A percentile compares a stretch with the other conserved stretches of the same genome.
These are phyloP conservation scores for Hirsutella thompsonii DNA, from an alignment of 2,329 filamentous ascomycete species.

Conservation along the genomic window DNA sequence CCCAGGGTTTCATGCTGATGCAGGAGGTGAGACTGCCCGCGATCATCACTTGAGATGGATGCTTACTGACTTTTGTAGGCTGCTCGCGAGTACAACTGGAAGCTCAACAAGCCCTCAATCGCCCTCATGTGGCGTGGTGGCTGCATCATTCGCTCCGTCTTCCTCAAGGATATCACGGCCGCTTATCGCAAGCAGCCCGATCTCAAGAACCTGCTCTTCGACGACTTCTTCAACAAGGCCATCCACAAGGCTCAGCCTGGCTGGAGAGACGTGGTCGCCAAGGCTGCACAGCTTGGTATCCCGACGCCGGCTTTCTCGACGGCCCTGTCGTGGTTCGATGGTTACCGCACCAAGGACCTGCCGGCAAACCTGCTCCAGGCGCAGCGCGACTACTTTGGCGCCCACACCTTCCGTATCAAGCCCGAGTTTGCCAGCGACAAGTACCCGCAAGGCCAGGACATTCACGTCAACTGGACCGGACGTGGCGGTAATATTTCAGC, in stretches of 20 bases:
- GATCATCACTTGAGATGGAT: neutral
- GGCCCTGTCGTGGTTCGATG: constrained; percentile 96
- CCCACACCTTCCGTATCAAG: constrained; percentile 83
- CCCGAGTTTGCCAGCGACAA: constrained; percentile 63
- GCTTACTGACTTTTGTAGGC: constrained; percentile 40
- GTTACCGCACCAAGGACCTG: constrained; percentile 92
- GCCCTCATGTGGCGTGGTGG: constrained; percentile 99
- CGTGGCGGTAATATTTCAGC: constrained; percentile 94
- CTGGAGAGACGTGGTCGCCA: constrained; percentile 84
- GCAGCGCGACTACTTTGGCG: constrained; percentile 98
- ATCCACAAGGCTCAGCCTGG: constrained; percentile 92
- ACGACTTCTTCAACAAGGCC: constrained; percentile 99
- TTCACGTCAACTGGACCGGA: constrained; percentile 99
- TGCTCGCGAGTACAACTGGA: constrained; percentile 92
- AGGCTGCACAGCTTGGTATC: constrained; percentile 87
- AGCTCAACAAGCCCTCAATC: constrained; percentile 99
- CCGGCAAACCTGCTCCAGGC: constrained; percentile 97
- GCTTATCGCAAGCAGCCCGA: constrained; percentile 92
- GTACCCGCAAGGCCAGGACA: constrained; percentile 76
- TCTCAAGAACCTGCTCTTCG: constrained; percentile 95
- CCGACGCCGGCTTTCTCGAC: constrained; percentile 95
- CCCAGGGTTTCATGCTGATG: constrained; percentile 99
- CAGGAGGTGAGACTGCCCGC: constrained; percentile 57
- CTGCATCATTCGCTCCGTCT: constrained; percentile 99
- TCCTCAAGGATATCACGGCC: constrained; percentile 98